phyloP scores from a whole-genome alignment of 2,329 filamentous ascomycete species.

The Aspergillus luchuensis region DNA sequence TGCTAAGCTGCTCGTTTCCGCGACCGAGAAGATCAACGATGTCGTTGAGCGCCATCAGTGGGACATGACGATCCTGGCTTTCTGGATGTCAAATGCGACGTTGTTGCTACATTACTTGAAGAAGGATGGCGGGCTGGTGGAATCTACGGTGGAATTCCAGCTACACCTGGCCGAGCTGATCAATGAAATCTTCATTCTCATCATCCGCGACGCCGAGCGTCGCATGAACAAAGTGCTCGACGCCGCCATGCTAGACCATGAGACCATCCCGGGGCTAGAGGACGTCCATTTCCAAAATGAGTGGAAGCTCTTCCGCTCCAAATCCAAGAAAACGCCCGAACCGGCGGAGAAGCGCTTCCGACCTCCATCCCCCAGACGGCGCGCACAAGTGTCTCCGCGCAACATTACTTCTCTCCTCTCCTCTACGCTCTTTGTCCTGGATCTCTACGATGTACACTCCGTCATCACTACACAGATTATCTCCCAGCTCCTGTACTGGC shows the following conservation, averaged over 20 bases:
- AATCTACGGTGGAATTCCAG: conserved; percentile 85
- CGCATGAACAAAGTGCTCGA: conserved; percentile 96
- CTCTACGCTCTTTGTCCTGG: conserved; percentile 93
- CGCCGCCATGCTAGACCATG: conserved; percentile 91
- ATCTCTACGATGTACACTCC: conserved; percentile 98
- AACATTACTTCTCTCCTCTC: conserved; percentile 95
- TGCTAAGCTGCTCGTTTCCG: conserved; percentile 74
- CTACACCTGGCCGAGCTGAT: conserved; percentile 90
- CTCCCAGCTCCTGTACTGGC: conserved; percentile 92
- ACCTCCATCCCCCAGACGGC: conserved; percentile 88
- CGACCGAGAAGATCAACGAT: conserved; percentile 95
- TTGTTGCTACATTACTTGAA: conserved; percentile 94
- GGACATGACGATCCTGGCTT: conserved; percentile 99
- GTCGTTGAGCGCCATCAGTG: conserved; percentile 95
- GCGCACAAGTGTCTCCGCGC: conserved; percentile 86
- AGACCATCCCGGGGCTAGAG: conserved; percentile 96
- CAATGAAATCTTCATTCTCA: conserved; percentile 97
- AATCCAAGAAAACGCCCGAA: conserved; percentile 81
- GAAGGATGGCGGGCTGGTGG: conserved; percentile 81
- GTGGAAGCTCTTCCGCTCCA: conserved; percentile 95
- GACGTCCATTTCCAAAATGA: conserved; percentile 97
- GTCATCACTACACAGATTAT: conserved; percentile 92
- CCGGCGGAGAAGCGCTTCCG: conserved; percentile 87
- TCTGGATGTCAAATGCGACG: conserved; percentile 98
- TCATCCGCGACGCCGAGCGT: conserved; percentile 92